Conservation (phyloP, 2,329 filamentous ascomycete genomes). For the Colletotrichum sp. region DNA sequence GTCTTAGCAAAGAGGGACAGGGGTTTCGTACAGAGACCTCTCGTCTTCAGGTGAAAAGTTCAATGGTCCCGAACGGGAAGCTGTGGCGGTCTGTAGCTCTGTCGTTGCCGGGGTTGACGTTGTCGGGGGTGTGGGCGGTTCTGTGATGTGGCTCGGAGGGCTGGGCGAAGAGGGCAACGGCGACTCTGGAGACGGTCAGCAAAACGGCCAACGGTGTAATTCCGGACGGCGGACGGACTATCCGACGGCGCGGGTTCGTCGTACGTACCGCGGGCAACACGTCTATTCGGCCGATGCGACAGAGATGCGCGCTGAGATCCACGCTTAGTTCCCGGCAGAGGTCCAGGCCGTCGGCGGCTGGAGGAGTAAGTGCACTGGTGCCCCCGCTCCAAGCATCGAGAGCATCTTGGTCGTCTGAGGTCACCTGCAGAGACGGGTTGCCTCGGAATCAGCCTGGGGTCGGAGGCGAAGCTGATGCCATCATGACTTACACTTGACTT, state of each 20-base stretch:
- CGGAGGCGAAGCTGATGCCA: background rate
- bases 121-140: background rate
- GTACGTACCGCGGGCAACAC: background rate
- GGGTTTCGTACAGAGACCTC: background rate
- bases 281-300: background rate
- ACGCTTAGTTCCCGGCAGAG: background rate
- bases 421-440: background rate
- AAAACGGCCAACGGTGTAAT: background rate
- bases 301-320: background rate
- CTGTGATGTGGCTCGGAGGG: background rate
- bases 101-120: background rate
- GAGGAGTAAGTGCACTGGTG: constrained; percentile 14
- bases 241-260: background rate
- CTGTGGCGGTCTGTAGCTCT: background rate
- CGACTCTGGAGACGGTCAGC: background rate
- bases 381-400: background rate
- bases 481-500: background rate
- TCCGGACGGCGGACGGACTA: background rate
- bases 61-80: background rate
- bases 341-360: constrained; percentile 17
- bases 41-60: background rate
- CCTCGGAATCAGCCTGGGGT: background rate
- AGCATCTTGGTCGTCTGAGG: background rate
- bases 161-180: background rate
- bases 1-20: fast-evolving